A percentile compares a stretch with the other conserved stretches of the same genome.
Evolutionary conservation across 129 eudicot species (phyloP).

Genomic region (Centella asiatica): DNA sequence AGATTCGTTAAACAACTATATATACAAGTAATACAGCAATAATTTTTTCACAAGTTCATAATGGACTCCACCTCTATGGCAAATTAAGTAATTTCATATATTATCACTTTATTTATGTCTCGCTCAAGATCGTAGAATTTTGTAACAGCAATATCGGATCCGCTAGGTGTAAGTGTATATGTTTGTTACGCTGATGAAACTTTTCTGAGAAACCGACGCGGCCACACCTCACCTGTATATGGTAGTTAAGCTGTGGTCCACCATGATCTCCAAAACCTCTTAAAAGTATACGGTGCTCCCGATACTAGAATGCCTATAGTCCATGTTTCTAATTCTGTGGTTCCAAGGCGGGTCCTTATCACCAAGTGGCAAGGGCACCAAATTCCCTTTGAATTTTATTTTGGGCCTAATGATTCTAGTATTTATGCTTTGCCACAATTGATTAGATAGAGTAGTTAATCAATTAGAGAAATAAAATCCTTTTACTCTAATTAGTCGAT

Average conservation of each 20-base stretch:
- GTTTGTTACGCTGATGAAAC: conserved; percentile 24
- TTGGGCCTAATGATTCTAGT: neutral
- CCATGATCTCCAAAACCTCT: neutral
- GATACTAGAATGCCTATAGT: neutral
- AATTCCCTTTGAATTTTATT: neutral
- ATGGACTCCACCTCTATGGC: no score
- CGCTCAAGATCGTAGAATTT: no score
- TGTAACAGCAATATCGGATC: no score
- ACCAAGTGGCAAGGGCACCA: conserved; percentile 3
- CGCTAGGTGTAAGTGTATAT: neutral
- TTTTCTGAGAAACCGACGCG: conserved; percentile 24
- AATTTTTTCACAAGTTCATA: no score
- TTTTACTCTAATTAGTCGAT: no score
- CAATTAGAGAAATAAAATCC: no score
- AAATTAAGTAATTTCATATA: no score
- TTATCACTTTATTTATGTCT: no score
- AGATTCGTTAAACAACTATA: no score
- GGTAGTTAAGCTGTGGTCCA: conserved; percentile 20
- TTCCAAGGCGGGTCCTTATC: no score
- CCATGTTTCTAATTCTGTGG: neutral
- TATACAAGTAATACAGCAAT: no score
- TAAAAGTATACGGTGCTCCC: neutral
- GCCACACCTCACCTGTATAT: conserved; percentile 26
- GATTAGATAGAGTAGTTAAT: neutral
- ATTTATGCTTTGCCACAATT: neutral